Evolutionary conservation across 306 rosid species (phyloP).

Genomic region (Castanea crenata): DNA sequence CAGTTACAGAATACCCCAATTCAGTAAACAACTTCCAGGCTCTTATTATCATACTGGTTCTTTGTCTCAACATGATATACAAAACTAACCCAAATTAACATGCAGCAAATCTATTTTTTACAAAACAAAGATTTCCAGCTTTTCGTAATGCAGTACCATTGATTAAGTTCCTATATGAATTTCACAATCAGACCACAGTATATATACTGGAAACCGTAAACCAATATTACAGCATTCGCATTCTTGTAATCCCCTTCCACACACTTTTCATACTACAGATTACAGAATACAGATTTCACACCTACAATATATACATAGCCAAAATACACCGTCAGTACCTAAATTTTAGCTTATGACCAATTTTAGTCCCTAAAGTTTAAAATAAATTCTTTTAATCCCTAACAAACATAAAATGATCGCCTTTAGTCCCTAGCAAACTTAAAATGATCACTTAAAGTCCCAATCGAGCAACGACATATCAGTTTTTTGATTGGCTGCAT

Average conservation of each 20-base stretch:
- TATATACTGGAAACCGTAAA: background rate
- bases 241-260: background rate
- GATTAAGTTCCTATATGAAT: background rate
- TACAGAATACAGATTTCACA: background rate
- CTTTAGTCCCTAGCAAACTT: too few species aligned
- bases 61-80: background rate
- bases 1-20: conserved; percentile 26
- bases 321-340: too few species aligned
- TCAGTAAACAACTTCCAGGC: conserved; percentile 10
- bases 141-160: background rate
- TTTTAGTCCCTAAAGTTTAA: too few species aligned
- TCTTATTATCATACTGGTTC: background rate
- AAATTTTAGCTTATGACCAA: too few species aligned
- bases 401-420: too few species aligned
- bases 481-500: too few species aligned
- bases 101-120: background rate
- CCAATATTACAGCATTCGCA: background rate
- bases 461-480: too few species aligned
- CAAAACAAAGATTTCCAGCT: background rate
- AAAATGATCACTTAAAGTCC: too few species aligned
- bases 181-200: background rate
- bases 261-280: background rate
- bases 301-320: too few species aligned
- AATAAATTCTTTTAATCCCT: too few species aligned
- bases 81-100: background rate